Evolutionary conservation across 306 rosid genomes (phyloP), one percentile per base, ranked within the genome.

Genomic region (Erythrophleum fordii): DNA sequence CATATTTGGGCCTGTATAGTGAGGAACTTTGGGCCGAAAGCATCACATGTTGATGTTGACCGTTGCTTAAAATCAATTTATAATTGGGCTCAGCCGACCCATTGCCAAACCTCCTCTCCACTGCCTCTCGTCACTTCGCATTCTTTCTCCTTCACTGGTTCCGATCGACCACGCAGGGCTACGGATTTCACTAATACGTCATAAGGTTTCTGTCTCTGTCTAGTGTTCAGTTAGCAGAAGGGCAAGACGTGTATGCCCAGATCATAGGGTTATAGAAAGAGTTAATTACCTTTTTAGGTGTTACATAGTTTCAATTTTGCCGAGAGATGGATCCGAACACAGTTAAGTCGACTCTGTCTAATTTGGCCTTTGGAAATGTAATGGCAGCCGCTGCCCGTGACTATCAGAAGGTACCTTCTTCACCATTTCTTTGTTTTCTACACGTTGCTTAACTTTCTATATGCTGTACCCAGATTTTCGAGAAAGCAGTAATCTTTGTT

Each of bases 331-430:
- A 94, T 87, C 97, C 97, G n/a, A 73, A 92, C 80, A 69, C 91
- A 7, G 95, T 92, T 28, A 91, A 94, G 69, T 94, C 98, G 73
- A 94, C 97, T 29, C 89, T 94, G 22, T 78, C 94, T 35, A 91
- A 94, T 85, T 86, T 94, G 58, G 97, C 97, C 0, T 92, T 90
- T 59, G 98, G 98, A 68, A 91, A 94, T 79, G 97, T 92, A 48
- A 92, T 94, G 82, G 97, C 95, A 0, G 98, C 97, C 12, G 98
- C 98, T 20, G 97, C 93, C 18, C 97, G 97, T 25, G 89, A 91
- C 90, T 95, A 95, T 80, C 93, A 95, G 61, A 88, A 91, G 91
- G 95, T 82, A 46, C 11, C 22, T n/a, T 37, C 35, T 49, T 16
- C 18, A 5, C 59, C 20, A 13, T 28, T 34, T 20, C 13, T 35